phyloP scores from a whole-genome alignment of 352 stramenopile genomes.

The Phytophthora rubi region DNA sequence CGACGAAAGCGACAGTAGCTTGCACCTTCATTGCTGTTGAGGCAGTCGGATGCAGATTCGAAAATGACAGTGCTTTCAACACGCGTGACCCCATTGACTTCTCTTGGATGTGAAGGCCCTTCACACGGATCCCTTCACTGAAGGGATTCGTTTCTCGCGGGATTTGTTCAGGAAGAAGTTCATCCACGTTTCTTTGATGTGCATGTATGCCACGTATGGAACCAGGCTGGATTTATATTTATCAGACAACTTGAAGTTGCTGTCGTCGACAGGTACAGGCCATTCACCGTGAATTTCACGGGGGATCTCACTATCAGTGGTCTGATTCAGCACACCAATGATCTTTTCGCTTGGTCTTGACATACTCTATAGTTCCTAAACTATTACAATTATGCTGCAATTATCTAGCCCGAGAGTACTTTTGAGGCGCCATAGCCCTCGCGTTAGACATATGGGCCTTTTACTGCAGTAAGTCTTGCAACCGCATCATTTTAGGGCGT shows the following conservation, averaged over 20 bases:
- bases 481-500: no score
- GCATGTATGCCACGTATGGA: no score
- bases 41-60: slow-evolving; percentile 15
- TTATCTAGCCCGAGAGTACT: no score
- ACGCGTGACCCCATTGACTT: background rate
- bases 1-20: slow-evolving; percentile 16
- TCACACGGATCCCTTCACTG: no score
- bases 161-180: background rate
- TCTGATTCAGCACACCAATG: background rate
- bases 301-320: background rate
- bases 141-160: background rate
- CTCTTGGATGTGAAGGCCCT: slow-evolving; percentile 1
- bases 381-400: no score
- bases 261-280: background rate
- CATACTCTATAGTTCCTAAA: no score
- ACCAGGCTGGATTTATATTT: background rate
- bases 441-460: no score
- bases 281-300: no score
- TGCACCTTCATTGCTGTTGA: slow-evolving; percentile 23
- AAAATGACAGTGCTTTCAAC: slow-evolving; percentile 10
- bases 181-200: slow-evolving; percentile 8
- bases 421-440: no score
- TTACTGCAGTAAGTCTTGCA: no score
- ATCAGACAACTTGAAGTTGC: background rate
- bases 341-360: background rate